Evolutionary conservation across 1,284 basidiomycete species (phyloP).

Genomic region (Sporisorium sorghi): DNA sequence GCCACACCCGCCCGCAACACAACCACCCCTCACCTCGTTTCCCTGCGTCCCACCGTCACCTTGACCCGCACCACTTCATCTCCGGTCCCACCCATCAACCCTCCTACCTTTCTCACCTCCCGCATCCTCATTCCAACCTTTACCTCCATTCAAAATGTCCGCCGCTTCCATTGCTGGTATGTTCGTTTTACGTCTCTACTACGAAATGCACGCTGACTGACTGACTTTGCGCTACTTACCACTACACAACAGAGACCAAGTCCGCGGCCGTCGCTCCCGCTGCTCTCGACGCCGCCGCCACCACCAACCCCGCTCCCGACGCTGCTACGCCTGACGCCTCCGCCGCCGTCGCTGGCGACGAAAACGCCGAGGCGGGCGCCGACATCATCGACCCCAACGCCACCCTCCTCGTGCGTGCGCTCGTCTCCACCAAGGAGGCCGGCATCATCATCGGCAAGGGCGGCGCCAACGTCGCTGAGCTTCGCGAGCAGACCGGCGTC

Average conservation of each 20-base stretch:
- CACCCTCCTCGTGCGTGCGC: slow-evolving; percentile 57
- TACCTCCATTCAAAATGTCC: slow-evolving; percentile 22
- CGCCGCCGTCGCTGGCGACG: slow-evolving; percentile 34
- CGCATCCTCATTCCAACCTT: too few relatives aligned
- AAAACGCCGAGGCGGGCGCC: slow-evolving; percentile 21
- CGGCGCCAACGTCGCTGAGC: slow-evolving; percentile 95
- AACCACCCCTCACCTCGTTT: slow-evolving; percentile 2
- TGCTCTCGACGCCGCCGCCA: slow-evolving; percentile 15
- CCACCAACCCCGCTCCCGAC: slow-evolving; percentile 16
- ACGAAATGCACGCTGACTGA: too few relatives aligned
- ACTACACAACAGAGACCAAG: slow-evolving; percentile 30
- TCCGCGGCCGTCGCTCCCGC: slow-evolving; percentile 34
- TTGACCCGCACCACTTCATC: slow-evolving; percentile 3
- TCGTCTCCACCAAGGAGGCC: slow-evolving; percentile 67
- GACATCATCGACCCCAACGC: slow-evolving; percentile 53
- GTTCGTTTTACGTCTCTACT: too few relatives aligned
- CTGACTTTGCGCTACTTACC: not conserved
- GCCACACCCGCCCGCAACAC: slow-evolving; percentile 1
- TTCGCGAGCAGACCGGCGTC: slow-evolving; percentile 92
- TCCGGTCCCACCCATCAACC: too few relatives aligned
- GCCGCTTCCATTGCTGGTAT: slow-evolving; percentile 25
- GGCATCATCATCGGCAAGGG: slow-evolving; percentile 78
- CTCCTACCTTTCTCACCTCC: too few relatives aligned
- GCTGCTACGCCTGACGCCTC: too few relatives aligned
- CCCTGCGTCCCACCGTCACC: slow-evolving; percentile 5